A percentile compares a stretch with the other conserved stretches of the same genome.
Conservation (phyloP, 2,329 filamentous ascomycete genomes). For the Shiraia sp. region DNA sequence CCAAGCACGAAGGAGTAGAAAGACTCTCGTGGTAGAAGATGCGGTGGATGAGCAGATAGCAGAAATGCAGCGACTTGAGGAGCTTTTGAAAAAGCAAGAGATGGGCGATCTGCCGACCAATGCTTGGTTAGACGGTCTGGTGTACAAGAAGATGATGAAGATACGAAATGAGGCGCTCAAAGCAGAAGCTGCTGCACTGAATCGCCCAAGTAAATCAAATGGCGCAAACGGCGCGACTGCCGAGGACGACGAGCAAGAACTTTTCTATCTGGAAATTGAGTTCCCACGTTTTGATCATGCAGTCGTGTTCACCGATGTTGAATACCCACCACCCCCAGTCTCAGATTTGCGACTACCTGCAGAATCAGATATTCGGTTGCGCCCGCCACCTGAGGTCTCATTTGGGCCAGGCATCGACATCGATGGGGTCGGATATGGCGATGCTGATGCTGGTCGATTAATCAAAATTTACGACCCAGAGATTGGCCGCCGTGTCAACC, state of each 20-base stretch:
- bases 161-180: constrained; percentile 48
- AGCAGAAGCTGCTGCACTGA: constrained; percentile 45
- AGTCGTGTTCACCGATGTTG: constrained; percentile 90
- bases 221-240: constrained; percentile 18
- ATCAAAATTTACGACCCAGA: constrained; percentile 93
- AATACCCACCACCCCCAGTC: constrained; percentile 84
- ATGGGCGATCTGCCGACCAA: constrained; percentile 94
- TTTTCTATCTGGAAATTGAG: constrained; percentile 86
- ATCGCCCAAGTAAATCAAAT: constrained; percentile 22
- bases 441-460: constrained; percentile 61
- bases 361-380: constrained; percentile 68
- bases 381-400: constrained; percentile 84
- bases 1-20: constrained; percentile 56
- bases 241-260: constrained; percentile 58
- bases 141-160: constrained; percentile 88
- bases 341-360: constrained; percentile 71
- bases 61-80: constrained; percentile 87
- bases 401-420: constrained; percentile 87
- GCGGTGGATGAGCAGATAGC: constrained; percentile 69
- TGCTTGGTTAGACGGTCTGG: constrained; percentile 93
- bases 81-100: constrained; percentile 94
- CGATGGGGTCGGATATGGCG: constrained; percentile 59
- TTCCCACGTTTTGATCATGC: constrained; percentile 95
- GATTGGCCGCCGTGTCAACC: constrained; percentile 85
- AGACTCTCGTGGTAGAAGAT: constrained; percentile 52